These are phyloP conservation scores for Bauhinia variegata DNA, from an alignment of 306 rosid species.

Conservation along the genomic window DNA sequence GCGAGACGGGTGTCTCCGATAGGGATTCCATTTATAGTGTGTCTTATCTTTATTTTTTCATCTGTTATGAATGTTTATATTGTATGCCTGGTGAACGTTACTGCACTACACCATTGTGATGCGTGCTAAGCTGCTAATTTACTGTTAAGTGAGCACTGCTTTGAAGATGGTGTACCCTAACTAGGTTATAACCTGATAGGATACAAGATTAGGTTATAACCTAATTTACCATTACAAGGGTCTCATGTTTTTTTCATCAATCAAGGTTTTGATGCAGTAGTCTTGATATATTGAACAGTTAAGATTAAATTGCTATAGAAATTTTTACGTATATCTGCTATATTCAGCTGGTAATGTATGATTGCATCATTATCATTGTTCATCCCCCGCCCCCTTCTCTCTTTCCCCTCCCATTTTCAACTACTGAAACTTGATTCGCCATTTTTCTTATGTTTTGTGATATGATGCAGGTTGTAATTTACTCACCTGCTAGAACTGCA, in stretches of 20 bases:
- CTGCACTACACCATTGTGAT: background rate
- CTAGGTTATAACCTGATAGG: background rate
- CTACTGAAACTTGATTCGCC: slow-evolving; percentile 22
- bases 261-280: background rate
- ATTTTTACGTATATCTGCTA: background rate
- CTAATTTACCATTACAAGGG: no score
- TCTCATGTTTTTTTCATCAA: no score
- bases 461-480: slow-evolving; percentile 77
- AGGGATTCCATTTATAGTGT: background rate
- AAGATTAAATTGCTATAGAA: background rate
- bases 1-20: background rate
- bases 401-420: background rate
- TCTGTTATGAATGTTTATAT: background rate
- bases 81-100: background rate
- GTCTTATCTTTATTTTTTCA: background rate
- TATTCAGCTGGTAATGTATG: background rate
- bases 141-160: background rate
- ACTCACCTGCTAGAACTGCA: slow-evolving; percentile 97
- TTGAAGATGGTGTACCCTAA: background rate
- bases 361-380: slow-evolving; percentile 16
- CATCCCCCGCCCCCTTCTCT: background rate
- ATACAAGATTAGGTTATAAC: no score
- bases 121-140: background rate
- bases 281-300: background rate
- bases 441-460: slow-evolving; percentile 11